A percentile compares a stretch with the other conserved stretches of the same genome.
phyloP scores from a whole-genome alignment of 768 basidiomycete genomes.

The Leccinellum rugosiceps region DNA sequence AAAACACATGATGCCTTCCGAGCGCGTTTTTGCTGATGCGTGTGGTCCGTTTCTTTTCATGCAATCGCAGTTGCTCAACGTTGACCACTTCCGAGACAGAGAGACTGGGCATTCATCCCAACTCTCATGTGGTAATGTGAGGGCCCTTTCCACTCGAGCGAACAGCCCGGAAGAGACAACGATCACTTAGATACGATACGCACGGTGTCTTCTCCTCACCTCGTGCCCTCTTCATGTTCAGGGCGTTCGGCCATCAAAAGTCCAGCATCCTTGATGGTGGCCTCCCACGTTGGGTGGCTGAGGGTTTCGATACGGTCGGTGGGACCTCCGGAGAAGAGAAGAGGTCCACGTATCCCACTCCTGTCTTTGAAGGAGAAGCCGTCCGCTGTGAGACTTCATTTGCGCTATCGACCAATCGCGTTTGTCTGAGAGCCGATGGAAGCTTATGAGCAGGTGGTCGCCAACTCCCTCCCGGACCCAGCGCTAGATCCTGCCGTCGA shows the following conservation, averaged over 20 bases:
- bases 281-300: conserved; percentile 74
- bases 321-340: conserved; percentile 23
- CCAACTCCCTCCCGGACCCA: conserved; percentile 56
- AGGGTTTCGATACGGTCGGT: conserved; percentile 54
- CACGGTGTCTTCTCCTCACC: conserved; percentile 91
- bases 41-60: conserved; percentile 56
- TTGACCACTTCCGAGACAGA: conserved; percentile 39
- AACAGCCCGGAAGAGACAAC: conserved; percentile 5
- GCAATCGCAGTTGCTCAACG: conserved; percentile 1
- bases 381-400: conserved; percentile 42
- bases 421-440: conserved; percentile 13
- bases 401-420: conserved; percentile 30
- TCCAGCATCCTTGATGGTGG: conserved; percentile 94
- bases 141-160: conserved; percentile 18
- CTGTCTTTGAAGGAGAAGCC: conserved; percentile 46
- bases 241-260: conserved; percentile 81
- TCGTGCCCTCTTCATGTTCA: conserved; percentile 92
- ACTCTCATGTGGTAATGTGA: conserved; percentile 81
- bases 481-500: conserved; percentile 46
- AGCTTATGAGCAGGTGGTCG: conserved; percentile 82
- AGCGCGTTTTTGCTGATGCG: conserved; percentile 66
- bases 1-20: conserved; percentile 91
- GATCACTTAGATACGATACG: conserved; percentile 69
- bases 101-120: conserved; percentile 65
- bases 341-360: conserved; percentile 47